Percentiles rank a stretch among this genome's conserved stretches.
Evolutionary conservation across 768 basidiomycete genomes (phyloP).

Genomic region (Auricularia sp.): DNA sequence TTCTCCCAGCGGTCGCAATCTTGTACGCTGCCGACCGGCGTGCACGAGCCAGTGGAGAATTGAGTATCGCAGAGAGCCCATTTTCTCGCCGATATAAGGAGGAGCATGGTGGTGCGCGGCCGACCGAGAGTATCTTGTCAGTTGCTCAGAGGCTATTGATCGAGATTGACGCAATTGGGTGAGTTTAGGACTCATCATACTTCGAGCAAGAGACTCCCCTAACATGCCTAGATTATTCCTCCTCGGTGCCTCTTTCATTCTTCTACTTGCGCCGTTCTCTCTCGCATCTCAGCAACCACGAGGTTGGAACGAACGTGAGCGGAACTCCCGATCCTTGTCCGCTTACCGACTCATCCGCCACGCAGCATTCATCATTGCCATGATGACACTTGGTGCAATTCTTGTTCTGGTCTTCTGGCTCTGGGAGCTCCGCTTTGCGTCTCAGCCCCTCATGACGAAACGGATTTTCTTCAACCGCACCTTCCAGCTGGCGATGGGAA

Average conservation of each 20-base stretch:
- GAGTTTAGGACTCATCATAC: neutral
- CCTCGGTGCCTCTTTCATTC: constrained; percentile 21
- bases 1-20: constrained; percentile 17
- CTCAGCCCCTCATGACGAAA: constrained; percentile 25
- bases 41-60: neutral
- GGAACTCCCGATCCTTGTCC: constrained; percentile 3
- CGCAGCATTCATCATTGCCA: constrained; percentile 23
- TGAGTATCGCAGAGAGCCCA: neutral
- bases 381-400: constrained; percentile 22
- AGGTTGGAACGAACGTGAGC: constrained; percentile 21
- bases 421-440: constrained; percentile 27
- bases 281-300: constrained; percentile 17
- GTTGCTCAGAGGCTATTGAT: constrained; percentile 9
- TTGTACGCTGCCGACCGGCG: neutral
- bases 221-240: constrained; percentile 13
- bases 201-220: neutral
- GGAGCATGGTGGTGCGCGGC: neutral
- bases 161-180: constrained; percentile 21
- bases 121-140: neutral
- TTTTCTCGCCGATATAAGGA: neutral
- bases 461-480: constrained; percentile 26
- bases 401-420: constrained; percentile 19
- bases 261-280: constrained; percentile 24
- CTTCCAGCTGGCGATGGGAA: constrained; percentile 20
- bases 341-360: neutral